A percentile compares a stretch with the other conserved stretches of the same genome.
phyloP scores from a whole-genome alignment of 2,329 filamentous ascomycete genomes.

The Fusarium verticillioides region DNA sequence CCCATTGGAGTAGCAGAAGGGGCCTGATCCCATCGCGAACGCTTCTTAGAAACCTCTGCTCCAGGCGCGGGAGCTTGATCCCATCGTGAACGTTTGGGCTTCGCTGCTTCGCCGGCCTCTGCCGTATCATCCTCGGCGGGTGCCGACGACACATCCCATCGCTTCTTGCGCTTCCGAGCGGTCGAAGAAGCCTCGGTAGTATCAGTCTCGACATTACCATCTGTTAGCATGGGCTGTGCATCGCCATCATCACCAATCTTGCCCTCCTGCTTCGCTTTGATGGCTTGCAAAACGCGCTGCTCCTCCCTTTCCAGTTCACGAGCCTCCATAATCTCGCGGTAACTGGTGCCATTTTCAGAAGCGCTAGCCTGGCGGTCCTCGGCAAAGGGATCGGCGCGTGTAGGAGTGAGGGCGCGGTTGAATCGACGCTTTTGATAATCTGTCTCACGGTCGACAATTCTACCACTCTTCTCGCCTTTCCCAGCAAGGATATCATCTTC shows the following conservation, averaged over 20 bases:
- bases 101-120: slow-evolving; percentile 64
- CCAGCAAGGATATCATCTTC: slow-evolving; percentile 91
- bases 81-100: slow-evolving; percentile 85
- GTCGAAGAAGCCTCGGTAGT: slow-evolving; percentile 71
- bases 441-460: slow-evolving; percentile 92
- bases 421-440: slow-evolving; percentile 98
- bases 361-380: slow-evolving; percentile 76
- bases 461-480: slow-evolving; percentile 84
- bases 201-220: slow-evolving; percentile 74
- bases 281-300: slow-evolving; percentile 82
- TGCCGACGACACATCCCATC: slow-evolving; percentile 85
- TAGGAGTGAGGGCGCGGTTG: slow-evolving; percentile 86
- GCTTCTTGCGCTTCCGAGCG: slow-evolving; percentile 87
- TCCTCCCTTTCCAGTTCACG: slow-evolving; percentile 95
- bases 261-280: slow-evolving; percentile 76
- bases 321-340: slow-evolving; percentile 89
- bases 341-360: slow-evolving; percentile 79
- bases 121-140: slow-evolving; percentile 63
- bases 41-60: slow-evolving; percentile 74
- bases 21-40: slow-evolving; percentile 93
- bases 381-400: slow-evolving; percentile 86
- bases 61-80: slow-evolving; percentile 75
- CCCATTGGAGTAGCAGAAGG: slow-evolving; percentile 82
- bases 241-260: slow-evolving; percentile 69
- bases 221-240: slow-evolving; percentile 79